These are phyloP conservation scores for Phycomyces blakesleeanus DNA, from an alignment of 192 early-diverging fungal genomes.

Conservation along the genomic window DNA sequence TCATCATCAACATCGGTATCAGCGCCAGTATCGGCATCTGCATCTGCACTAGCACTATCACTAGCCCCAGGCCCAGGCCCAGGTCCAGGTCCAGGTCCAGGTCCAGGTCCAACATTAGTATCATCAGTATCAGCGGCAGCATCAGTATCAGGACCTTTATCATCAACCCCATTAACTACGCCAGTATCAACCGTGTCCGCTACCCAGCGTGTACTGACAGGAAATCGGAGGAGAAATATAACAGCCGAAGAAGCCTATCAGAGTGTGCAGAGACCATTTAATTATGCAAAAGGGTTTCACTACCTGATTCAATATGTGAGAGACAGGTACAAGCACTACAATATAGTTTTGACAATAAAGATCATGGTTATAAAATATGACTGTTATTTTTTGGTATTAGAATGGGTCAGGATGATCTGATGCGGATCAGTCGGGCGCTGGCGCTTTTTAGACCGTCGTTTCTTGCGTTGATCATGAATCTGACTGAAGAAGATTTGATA, in stretches of 20 bases:
- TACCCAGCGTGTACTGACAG: not conserved
- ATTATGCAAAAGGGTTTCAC: conserved; percentile 92
- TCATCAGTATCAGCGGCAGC: too few relatives aligned
- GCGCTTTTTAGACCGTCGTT: conserved; percentile 90
- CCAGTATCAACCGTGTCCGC: not conserved
- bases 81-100: too few relatives aligned
- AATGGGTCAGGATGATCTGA: conserved; percentile 84
- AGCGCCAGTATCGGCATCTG: too few relatives aligned
- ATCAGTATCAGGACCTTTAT: too few relatives aligned
- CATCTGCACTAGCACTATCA: too few relatives aligned
- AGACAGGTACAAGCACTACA: conserved; percentile 22
- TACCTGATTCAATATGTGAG: conserved; percentile 81
- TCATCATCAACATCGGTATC: too few relatives aligned
- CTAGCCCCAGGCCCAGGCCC: too few relatives aligned
- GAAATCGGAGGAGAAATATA: conserved; percentile 5
- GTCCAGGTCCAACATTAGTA: too few relatives aligned
- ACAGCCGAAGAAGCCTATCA: conserved; percentile 73
- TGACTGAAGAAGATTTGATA: conserved; percentile 89
- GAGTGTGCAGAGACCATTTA: conserved; percentile 76
- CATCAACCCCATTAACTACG: not conserved
- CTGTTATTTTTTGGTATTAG: too few relatives aligned
- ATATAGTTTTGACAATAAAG: conserved; percentile 49
- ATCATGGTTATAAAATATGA: too few relatives aligned
- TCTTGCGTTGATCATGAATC: conserved; percentile 90
- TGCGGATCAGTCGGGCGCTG: conserved; percentile 87